These are phyloP conservation scores for Arbutus unedo DNA, from an alignment of 148 eudicot species.

Conservation along the genomic window DNA sequence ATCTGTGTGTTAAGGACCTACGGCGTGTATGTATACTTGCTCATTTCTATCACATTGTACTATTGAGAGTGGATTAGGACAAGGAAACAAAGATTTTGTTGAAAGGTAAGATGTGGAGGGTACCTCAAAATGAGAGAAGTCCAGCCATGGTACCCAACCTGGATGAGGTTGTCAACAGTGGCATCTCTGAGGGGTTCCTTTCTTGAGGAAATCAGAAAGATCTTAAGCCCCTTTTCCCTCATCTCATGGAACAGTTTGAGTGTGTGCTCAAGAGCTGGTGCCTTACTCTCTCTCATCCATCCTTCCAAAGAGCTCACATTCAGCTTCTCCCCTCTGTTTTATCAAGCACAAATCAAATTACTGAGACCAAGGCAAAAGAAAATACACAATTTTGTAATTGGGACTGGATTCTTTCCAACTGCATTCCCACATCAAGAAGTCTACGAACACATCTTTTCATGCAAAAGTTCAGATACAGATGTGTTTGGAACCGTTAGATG, in stretches of 20 bases:
- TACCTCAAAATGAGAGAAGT: slow-evolving; percentile 44
- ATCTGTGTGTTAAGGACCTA: no score
- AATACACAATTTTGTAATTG: no score
- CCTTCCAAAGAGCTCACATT: slow-evolving; percentile 38
- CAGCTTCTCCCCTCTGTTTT: slow-evolving; percentile 39
- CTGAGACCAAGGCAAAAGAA: no score
- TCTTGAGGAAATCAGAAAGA: slow-evolving; percentile 46
- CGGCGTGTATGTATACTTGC: no score
- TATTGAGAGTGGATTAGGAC: not conserved
- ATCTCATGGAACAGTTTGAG: slow-evolving; percentile 37
- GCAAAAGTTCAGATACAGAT: no score
- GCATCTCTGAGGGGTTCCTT: slow-evolving; percentile 45
- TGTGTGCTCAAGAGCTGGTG: slow-evolving; percentile 44
- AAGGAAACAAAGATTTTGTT: not conserved
- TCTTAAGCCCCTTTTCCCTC: slow-evolving; percentile 34
- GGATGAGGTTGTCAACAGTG: slow-evolving; percentile 47
- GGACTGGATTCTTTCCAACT: no score
- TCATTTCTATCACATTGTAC: not conserved
- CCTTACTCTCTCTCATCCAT: slow-evolving; percentile 43
- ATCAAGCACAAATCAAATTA: not conserved
- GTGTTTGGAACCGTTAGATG: no score
- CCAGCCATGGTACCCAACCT: slow-evolving; percentile 58
- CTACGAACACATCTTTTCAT: no score
- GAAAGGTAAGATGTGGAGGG: not conserved
- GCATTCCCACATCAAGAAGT: no score